Evolutionary conservation across 495 filamentous ascomycete genomes (phyloP).

Genomic region (Aspergillus mulundensis): DNA sequence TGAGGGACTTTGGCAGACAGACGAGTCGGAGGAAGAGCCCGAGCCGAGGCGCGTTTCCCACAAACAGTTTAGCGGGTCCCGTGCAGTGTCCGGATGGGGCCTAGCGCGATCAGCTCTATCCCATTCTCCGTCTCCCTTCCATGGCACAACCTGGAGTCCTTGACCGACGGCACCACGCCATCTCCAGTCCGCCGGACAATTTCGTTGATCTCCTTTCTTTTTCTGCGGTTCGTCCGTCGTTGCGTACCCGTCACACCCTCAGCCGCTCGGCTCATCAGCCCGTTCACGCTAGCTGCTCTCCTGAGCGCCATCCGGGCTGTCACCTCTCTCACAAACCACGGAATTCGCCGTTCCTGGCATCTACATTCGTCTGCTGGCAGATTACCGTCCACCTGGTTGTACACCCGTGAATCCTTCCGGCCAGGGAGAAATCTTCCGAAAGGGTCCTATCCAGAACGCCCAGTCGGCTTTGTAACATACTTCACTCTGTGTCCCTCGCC

Average conservation of each 20-base stretch:
- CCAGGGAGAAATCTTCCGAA: conserved; percentile 14
- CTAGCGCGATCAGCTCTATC: conserved; percentile 7
- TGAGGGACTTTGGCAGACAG: not conserved
- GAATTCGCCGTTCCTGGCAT: conserved; percentile 9
- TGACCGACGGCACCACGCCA: not conserved
- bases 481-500: not conserved
- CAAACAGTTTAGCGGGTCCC: conserved; percentile 4
- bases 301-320: not conserved
- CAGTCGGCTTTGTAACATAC: conserved; percentile 4
- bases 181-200: conserved; percentile 9
- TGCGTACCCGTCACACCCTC: conserved; percentile 9
- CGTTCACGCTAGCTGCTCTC: not conserved
- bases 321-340: not conserved
- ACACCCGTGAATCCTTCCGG: conserved; percentile 16
- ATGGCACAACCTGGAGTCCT: not conserved
- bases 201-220: conserved; percentile 10
- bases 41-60: conserved; percentile 5
- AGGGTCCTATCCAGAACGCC: conserved; percentile 7
- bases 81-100: conserved; percentile 1
- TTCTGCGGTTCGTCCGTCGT: conserved; percentile 11
- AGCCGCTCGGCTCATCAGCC: not conserved
- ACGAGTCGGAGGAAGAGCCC: not conserved
- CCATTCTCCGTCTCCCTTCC: not conserved
- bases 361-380: not conserved
- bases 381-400: conserved; percentile 3